Conservation (phyloP, 257 asterid species). For the Solanum habrochaites region DNA sequence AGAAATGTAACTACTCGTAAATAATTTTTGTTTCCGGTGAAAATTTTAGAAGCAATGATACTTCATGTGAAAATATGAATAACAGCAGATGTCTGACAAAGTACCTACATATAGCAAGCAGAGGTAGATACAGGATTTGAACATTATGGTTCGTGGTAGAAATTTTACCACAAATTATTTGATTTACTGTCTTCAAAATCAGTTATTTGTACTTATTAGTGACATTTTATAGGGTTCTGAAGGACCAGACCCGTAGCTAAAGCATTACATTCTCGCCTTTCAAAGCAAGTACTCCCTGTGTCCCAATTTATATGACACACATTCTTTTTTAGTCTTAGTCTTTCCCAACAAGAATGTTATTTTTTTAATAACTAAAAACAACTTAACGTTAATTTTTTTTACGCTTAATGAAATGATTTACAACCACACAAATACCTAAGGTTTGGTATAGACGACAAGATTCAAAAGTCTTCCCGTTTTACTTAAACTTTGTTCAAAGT, state of each 20-base stretch:
- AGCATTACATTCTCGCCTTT: not conserved
- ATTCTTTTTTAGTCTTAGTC: too few species aligned
- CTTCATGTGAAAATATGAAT: not conserved
- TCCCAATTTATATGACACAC: too few species aligned
- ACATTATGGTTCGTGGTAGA: not conserved
- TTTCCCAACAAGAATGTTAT: not conserved
- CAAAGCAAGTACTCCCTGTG: not conserved
- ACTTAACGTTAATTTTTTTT: too few species aligned
- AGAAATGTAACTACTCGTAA: not conserved
- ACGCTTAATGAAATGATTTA: not conserved
- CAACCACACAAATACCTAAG: not conserved
- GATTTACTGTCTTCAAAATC: not conserved
- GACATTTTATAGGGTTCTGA: not conserved
- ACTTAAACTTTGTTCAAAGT: not conserved
- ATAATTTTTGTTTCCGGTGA: not conserved
- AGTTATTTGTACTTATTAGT: not conserved
- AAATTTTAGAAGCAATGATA: not conserved
- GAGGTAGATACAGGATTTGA: not conserved
- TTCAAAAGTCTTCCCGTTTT: not conserved
- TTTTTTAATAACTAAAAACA: not conserved
- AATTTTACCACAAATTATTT: not conserved
- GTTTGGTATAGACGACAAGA: not conserved
- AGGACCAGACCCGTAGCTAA: not conserved
- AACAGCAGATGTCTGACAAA: not conserved
- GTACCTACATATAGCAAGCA: not conserved